These are phyloP conservation scores for Veloboletus limbatus DNA, from an alignment of 1,284 basidiomycete genomes.

Conservation along the genomic window DNA sequence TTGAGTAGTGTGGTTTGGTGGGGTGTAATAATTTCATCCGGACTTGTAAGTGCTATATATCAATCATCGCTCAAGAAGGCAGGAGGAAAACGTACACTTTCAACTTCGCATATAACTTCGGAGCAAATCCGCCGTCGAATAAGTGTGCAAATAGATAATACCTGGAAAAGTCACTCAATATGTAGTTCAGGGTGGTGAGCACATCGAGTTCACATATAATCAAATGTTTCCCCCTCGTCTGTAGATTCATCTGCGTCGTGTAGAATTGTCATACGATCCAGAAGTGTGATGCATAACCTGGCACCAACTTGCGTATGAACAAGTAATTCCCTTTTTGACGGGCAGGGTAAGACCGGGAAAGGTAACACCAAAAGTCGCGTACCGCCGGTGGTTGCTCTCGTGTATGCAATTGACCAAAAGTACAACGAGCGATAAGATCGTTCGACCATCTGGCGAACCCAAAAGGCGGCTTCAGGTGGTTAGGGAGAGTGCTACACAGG, in stretches of 20 bases:
- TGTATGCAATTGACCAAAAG: constrained; percentile 73
- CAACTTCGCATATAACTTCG: constrained; percentile 50
- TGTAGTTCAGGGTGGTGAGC: not conserved
- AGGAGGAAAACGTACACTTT: constrained; percentile 41
- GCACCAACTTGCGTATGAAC: constrained; percentile 51
- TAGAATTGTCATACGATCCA: constrained; percentile 65
- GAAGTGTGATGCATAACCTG: constrained; percentile 57
- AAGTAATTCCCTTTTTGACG: constrained; percentile 43
- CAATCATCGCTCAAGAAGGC: constrained; percentile 2
- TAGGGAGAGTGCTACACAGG: constrained; percentile 11
- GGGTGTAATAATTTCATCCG: constrained; percentile 73
- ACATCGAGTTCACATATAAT: constrained; percentile 56
- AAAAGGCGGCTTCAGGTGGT: constrained; percentile 61
- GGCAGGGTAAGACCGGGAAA: constrained; percentile 1
- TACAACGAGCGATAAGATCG: constrained; percentile 61
- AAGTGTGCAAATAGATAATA: constrained; percentile 56
- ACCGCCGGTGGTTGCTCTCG: constrained; percentile 55
- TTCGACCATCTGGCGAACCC: constrained; percentile 61
- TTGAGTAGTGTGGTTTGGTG: constrained; percentile 85
- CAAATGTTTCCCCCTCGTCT: constrained; percentile 65
- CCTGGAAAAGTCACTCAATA: constrained; percentile 33
- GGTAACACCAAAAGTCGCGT: constrained; percentile 31
- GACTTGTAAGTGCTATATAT: constrained; percentile 39
- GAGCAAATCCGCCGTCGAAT: constrained; percentile 49
- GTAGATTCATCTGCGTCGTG: constrained; percentile 63